Conservation (phyloP, 2,329 filamentous ascomycete species). For the Trichothecium roseum region DNA sequence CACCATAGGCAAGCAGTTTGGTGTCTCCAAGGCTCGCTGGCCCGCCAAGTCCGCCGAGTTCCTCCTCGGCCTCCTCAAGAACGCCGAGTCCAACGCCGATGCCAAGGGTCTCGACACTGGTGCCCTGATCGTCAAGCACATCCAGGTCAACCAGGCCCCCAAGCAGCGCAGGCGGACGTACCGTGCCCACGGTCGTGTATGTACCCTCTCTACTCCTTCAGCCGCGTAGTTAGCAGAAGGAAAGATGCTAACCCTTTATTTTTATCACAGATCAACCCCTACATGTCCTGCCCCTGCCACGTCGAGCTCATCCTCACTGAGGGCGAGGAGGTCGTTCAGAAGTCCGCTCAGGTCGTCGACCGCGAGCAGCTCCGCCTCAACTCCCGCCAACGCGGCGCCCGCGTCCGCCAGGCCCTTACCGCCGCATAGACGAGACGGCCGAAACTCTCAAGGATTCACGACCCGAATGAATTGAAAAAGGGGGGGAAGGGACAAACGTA, state of each 20-base stretch:
- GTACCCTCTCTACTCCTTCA: conserved; percentile 28
- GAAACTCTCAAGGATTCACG: too few species aligned
- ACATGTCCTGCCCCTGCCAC: conserved; percentile 99
- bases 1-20: conserved; percentile 85
- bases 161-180: conserved; percentile 99
- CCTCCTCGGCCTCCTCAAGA: conserved; percentile 93
- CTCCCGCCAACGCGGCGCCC: conserved; percentile 83
- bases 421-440: conserved; percentile 43
- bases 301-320: conserved; percentile 99
- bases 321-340: conserved; percentile 90
- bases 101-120: conserved; percentile 95
- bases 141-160: conserved; percentile 99
- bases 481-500: too few species aligned
- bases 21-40: conserved; percentile 97
- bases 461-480: too few species aligned
- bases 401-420: conserved; percentile 53
- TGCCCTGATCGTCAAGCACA: conserved; percentile 99
- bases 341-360: conserved; percentile 73
- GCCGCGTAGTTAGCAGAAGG: too few species aligned
- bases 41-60: conserved; percentile 99
- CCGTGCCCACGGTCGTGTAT: conserved; percentile 99
- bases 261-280: conserved; percentile 84
- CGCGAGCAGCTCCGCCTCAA: conserved; percentile 61
- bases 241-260: neutral
- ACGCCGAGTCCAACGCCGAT: conserved; percentile 93